Conservation (phyloP, 228 moss, liverwort and hornwort species). For the Sphagnum magellanicum region DNA sequence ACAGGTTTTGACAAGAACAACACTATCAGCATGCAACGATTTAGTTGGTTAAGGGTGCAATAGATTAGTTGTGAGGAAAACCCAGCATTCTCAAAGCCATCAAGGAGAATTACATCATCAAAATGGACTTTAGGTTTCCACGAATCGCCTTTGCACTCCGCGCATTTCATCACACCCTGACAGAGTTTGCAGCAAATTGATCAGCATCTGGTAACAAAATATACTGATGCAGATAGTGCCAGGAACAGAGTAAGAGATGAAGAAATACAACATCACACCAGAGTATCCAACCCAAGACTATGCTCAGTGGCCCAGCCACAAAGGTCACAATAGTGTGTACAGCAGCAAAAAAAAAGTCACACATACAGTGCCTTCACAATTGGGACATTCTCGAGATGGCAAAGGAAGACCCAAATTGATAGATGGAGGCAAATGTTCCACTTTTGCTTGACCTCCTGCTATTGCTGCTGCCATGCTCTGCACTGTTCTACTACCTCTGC, state of each 20-base stretch:
- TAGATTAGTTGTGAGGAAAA: too few relatives aligned
- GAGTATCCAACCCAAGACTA: background rate
- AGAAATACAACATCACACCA: background rate
- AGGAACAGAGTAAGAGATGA: background rate
- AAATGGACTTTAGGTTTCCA: constrained; percentile 87
- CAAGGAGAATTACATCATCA: constrained; percentile 44
- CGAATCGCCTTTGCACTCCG: constrained; percentile 64
- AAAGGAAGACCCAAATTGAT: constrained; percentile 42
- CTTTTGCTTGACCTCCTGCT: constrained; percentile 53
- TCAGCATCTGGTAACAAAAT: background rate
- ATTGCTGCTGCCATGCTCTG: constrained; percentile 62
- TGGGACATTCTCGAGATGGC: constrained; percentile 67
- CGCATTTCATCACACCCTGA: constrained; percentile 81
- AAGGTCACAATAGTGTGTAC: background rate
- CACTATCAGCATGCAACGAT: too few relatives aligned
- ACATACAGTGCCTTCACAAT: constrained; percentile 84
- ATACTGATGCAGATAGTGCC: background rate
- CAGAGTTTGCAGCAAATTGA: constrained; percentile 5
- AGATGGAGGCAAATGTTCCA: constrained; percentile 60
- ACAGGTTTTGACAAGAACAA: too few relatives aligned
- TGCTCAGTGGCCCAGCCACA: background rate
- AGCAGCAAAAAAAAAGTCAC: background rate
- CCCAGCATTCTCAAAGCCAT: too few relatives aligned
- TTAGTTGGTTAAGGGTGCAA: too few relatives aligned
- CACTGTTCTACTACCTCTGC: constrained; percentile 42